Evolutionary conservation across 257 asterid species (phyloP).

Genomic region (Capsicum chinense): DNA sequence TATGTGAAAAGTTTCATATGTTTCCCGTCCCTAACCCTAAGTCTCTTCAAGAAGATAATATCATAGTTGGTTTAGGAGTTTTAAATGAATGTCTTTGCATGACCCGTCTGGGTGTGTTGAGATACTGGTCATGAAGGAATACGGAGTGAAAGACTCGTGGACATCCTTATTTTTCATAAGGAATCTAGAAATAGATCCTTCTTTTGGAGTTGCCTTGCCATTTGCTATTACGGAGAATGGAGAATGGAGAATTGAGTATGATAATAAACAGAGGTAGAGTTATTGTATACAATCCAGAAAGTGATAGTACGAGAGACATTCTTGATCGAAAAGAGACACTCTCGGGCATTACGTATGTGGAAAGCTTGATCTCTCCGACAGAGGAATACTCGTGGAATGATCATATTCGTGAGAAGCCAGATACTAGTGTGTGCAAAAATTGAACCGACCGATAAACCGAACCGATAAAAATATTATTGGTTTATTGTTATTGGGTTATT

Average conservation of each 20-base stretch:
- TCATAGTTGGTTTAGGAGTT: background rate
- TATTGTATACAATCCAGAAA: background rate
- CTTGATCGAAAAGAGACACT: too few relatives aligned
- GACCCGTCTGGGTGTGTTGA: background rate
- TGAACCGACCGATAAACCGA: too few relatives aligned
- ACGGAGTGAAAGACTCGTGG: background rate
- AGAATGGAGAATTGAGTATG: background rate
- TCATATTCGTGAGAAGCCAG: too few relatives aligned
- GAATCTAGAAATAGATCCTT: background rate
- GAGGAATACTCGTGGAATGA: background rate
- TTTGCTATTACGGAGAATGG: background rate
- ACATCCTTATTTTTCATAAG: background rate
- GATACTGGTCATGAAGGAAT: background rate
- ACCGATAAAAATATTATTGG: too few relatives aligned
- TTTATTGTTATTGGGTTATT: too few relatives aligned
- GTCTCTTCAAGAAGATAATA: background rate
- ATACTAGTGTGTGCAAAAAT: too few relatives aligned
- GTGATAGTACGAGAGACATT: background rate
- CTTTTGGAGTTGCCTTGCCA: background rate
- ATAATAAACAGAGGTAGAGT: background rate
- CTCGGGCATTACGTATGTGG: rapidly evolving
- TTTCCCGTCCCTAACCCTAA: background rate
- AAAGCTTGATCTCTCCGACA: background rate
- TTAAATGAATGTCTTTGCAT: background rate
- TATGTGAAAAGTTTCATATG: background rate